Evolutionary conservation across 345 rosid genomes (phyloP).

Genomic region (Salix caprea): DNA sequence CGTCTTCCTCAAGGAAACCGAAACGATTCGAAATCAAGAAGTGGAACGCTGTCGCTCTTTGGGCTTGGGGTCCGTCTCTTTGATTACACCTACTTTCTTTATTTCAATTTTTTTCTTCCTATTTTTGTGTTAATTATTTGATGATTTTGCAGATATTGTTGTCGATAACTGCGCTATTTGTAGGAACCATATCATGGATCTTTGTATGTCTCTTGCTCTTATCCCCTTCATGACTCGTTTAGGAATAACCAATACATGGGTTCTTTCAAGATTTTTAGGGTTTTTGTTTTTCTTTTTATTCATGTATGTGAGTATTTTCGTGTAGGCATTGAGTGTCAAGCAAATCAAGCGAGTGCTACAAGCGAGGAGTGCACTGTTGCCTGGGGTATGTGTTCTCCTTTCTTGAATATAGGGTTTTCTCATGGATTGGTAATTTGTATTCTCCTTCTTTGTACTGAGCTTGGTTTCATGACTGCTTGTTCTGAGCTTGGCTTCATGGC

Average conservation of each 20-base stretch:
- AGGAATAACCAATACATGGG: no score
- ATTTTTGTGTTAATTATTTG: neutral
- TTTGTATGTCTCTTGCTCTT: constrained; percentile 45
- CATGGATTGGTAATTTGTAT: neutral
- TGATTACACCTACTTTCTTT: neutral
- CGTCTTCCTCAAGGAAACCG: constrained; percentile 64
- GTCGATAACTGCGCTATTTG: constrained; percentile 99
- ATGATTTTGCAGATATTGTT: constrained; percentile 60
- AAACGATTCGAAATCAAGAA: constrained; percentile 86
- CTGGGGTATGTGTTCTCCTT: constrained; percentile 58
- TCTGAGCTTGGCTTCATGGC: neutral
- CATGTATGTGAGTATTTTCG: neutral
- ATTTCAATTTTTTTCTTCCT: neutral
- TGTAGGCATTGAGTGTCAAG: constrained; percentile 92
- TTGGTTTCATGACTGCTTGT: neutral
- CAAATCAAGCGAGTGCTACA: constrained; percentile 88
- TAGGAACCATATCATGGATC: constrained; percentile 93
- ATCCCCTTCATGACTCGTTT: no score
- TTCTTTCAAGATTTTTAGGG: neutral
- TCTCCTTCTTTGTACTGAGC: neutral
- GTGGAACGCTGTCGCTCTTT: constrained; percentile 93
- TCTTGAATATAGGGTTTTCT: neutral
- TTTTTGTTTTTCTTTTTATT: neutral
- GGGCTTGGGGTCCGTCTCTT: constrained; percentile 79
- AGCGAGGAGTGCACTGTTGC: constrained; percentile 98